Conservation (phyloP, 768 basidiomycete genomes). For the Boletus tylopilopsis region DNA sequence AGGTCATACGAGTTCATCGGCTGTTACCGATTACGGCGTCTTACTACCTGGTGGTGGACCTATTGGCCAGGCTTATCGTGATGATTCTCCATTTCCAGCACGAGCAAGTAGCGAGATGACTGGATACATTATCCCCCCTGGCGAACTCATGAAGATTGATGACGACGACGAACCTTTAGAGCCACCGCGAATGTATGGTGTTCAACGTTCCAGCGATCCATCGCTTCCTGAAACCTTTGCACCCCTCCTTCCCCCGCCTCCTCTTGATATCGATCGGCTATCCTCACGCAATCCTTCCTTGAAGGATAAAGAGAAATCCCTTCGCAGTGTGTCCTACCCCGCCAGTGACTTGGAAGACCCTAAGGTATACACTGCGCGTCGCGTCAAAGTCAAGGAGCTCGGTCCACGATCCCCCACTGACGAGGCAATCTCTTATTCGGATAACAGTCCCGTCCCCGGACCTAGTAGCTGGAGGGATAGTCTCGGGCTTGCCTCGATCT, state of each 20-base stretch:
- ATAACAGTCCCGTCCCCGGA: slow-evolving; percentile 22
- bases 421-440: slow-evolving; percentile 13
- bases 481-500: slow-evolving; percentile 48
- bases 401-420: slow-evolving; percentile 24
- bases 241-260: slow-evolving; percentile 39
- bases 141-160: slow-evolving; percentile 32
- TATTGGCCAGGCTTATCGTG: slow-evolving; percentile 32
- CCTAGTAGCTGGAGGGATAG: slow-evolving; percentile 31
- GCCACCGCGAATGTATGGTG: slow-evolving; percentile 29
- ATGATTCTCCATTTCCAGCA: slow-evolving; percentile 20
- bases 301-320: slow-evolving; percentile 32
- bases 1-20: slow-evolving; percentile 40
- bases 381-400: slow-evolving; percentile 37
- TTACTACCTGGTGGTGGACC: slow-evolving; percentile 30
- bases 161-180: slow-evolving; percentile 29
- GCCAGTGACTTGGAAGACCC: slow-evolving; percentile 31
- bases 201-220: slow-evolving; percentile 20
- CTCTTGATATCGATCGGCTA: slow-evolving; percentile 32
- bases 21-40: slow-evolving; percentile 33
- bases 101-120: slow-evolving; percentile 30
- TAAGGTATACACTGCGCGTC: slow-evolving; percentile 34
- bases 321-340: slow-evolving; percentile 32
- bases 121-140: slow-evolving; percentile 36
- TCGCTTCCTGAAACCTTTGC: slow-evolving; percentile 27
- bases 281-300: slow-evolving; percentile 24